A percentile compares a stretch with the other conserved stretches of the same genome.
These are phyloP conservation scores for Pythium sp. DNA, from an alignment of 352 stramenopile genomes.

Conservation along the genomic window DNA sequence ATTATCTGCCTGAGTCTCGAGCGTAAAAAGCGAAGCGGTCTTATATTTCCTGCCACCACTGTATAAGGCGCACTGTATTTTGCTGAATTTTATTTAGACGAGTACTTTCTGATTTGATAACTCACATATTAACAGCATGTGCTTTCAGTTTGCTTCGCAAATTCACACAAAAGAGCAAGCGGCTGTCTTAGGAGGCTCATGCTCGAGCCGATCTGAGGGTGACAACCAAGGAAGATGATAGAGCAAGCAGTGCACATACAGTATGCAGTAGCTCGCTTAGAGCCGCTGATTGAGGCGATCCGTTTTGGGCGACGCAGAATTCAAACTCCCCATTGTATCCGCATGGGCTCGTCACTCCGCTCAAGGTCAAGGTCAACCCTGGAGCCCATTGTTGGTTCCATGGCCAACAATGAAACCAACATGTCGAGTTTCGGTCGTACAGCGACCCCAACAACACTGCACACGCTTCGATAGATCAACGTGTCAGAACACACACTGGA, in stretches of 20 bases:
- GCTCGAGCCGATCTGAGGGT: too few species aligned
- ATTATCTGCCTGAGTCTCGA: too few species aligned
- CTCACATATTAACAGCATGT: too few species aligned
- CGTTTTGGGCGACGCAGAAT: neutral
- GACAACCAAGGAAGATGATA: too few species aligned
- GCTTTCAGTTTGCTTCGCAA: too few species aligned
- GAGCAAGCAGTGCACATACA: neutral
- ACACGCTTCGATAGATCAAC: neutral
- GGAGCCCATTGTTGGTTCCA: neutral
- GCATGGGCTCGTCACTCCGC: neutral
- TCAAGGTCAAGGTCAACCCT: neutral
- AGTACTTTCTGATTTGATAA: too few species aligned
- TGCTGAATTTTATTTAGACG: too few species aligned
- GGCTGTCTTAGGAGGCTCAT: too few species aligned
- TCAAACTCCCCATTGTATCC: neutral
- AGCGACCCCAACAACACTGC: neutral
- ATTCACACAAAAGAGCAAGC: too few species aligned
- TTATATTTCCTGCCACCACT: too few species aligned
- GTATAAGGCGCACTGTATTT: too few species aligned
- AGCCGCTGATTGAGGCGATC: neutral
- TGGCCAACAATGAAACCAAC: neutral
- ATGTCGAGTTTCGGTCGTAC: neutral
- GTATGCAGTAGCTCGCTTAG: neutral
- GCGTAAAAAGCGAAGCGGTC: too few species aligned
- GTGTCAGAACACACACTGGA: neutral